phyloP scores from a whole-genome alignment of 805 yeast genomes.

The Candida ponderosae region DNA sequence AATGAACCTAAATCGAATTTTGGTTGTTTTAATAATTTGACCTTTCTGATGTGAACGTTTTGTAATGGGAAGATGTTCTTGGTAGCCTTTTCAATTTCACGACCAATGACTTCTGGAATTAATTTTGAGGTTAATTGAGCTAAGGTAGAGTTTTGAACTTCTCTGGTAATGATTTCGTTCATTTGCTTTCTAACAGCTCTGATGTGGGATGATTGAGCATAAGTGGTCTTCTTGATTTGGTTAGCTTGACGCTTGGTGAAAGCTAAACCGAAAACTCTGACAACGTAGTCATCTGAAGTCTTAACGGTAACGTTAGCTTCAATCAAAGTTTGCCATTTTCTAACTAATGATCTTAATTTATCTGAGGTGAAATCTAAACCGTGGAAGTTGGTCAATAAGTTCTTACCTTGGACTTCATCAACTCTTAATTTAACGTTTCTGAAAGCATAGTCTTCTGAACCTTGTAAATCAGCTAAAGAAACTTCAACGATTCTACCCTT shows the following conservation, averaged over 20 bases:
- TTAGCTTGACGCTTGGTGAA: slow-evolving; percentile 97
- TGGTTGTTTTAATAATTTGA: slow-evolving; percentile 97
- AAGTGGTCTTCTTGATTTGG: slow-evolving; percentile 96
- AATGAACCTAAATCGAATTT: slow-evolving; percentile 96
- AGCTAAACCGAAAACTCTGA: slow-evolving; percentile 94
- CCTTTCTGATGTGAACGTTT: slow-evolving; percentile 98
- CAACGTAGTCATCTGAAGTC: slow-evolving; percentile 95
- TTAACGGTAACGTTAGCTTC: slow-evolving; percentile 98
- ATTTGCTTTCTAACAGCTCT: slow-evolving; percentile 97
- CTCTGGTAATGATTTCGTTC: slow-evolving; percentile 93
- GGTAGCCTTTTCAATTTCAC: slow-evolving; percentile 96
- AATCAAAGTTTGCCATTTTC: slow-evolving; percentile 98
- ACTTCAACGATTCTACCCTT: slow-evolving; percentile 97
- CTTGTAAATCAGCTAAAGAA: slow-evolving; percentile 94
- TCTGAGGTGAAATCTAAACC: slow-evolving; percentile 98
- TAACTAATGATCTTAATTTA: slow-evolving; percentile 94
- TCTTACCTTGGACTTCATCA: slow-evolving; percentile 98
- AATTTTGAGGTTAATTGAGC: slow-evolving; percentile 96
- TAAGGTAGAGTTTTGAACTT: slow-evolving; percentile 89
- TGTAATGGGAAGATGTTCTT: slow-evolving; percentile 94
- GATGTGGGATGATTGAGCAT: slow-evolving; percentile 96
- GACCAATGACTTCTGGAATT: slow-evolving; percentile 98
- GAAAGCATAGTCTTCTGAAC: slow-evolving; percentile 97
- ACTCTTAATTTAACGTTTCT: slow-evolving; percentile 97
- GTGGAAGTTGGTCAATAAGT: slow-evolving; percentile 98